Evolutionary conservation across 768 basidiomycete species (phyloP).

Genomic region (Podaxis rugospora): DNA sequence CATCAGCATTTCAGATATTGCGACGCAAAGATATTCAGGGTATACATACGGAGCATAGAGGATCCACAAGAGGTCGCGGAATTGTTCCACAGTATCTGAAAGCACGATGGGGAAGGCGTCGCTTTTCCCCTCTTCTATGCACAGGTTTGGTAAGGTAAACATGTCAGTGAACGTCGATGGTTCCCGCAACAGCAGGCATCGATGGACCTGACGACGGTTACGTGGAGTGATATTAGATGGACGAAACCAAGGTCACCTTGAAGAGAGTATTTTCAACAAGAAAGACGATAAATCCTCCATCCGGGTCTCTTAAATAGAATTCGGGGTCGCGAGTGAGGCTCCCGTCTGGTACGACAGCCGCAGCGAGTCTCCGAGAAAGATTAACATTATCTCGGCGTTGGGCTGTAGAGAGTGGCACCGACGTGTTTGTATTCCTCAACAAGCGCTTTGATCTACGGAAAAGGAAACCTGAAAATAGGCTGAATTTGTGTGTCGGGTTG

Average conservation of each 20-base stretch:
- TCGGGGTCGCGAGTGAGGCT: constrained; percentile 25
- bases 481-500: constrained; percentile 33
- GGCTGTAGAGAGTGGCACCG: neutral
- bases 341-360: constrained; percentile 8
- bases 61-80: constrained; percentile 46
- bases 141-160: constrained; percentile 29
- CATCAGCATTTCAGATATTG: neutral
- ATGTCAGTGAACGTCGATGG: constrained; percentile 39
- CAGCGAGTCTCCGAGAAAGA: neutral
- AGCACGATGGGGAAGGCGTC: constrained; percentile 32
- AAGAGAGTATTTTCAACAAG: constrained; percentile 58
- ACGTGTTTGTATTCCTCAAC: neutral
- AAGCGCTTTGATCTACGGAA: constrained; percentile 29
- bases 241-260: constrained; percentile 37
- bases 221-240: neutral
- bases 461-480: constrained; percentile 26
- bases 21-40: neutral
- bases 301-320: constrained; percentile 28
- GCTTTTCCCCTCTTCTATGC: constrained; percentile 21
- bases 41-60: constrained; percentile 41
- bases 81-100: constrained; percentile 38
- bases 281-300: constrained; percentile 56
- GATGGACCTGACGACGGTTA: constrained; percentile 35
- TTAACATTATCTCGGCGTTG: constrained; percentile 5
- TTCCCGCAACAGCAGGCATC: constrained; percentile 36